Percentiles rank a stretch among this genome's conserved stretches.
Conservation (phyloP, 345 rosid species). For the Gossypium sturtianum region DNA sequence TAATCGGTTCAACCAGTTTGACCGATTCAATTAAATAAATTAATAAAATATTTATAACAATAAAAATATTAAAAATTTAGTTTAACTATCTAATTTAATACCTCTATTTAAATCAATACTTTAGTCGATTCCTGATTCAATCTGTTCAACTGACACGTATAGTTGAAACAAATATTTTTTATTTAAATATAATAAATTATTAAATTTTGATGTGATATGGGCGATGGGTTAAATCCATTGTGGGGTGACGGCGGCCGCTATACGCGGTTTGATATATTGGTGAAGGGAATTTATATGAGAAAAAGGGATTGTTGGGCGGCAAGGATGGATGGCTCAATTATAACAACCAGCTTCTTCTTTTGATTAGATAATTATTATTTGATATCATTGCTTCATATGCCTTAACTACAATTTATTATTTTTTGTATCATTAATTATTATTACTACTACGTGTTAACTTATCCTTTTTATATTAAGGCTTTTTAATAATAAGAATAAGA, state of each 20-base stretch:
- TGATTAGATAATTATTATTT: conserved; percentile 3
- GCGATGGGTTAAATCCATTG: not conserved
- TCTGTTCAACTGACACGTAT: accelerated
- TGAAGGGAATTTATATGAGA: not conserved
- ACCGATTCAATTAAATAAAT: too few relatives aligned
- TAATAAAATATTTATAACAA: too few relatives aligned
- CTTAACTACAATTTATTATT: not conserved
- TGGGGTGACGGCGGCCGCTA: not conserved
- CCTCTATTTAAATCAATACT: accelerated
- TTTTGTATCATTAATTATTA: not conserved
- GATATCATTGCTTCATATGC: conserved; percentile 23
- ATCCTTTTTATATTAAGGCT: too few relatives aligned
- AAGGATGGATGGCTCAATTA: conserved; percentile 16
- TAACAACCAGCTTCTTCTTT: not conserved
- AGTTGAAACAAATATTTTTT: too few relatives aligned
- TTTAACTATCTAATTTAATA: too few relatives aligned
- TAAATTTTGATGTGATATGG: not conserved
- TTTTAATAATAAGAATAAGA: too few relatives aligned
- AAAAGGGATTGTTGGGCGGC: not conserved
- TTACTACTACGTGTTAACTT: too few relatives aligned
- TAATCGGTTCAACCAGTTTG: accelerated
- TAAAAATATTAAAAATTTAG: too few relatives aligned
- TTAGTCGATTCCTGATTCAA: accelerated
- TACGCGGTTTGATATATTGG: not conserved
- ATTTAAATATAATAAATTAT: too few relatives aligned